Evolutionary conservation across 805 yeast genomes (phyloP), one percentile per base, ranked within the genome.

Genomic region (Nakazawaea pomicola): DNA sequence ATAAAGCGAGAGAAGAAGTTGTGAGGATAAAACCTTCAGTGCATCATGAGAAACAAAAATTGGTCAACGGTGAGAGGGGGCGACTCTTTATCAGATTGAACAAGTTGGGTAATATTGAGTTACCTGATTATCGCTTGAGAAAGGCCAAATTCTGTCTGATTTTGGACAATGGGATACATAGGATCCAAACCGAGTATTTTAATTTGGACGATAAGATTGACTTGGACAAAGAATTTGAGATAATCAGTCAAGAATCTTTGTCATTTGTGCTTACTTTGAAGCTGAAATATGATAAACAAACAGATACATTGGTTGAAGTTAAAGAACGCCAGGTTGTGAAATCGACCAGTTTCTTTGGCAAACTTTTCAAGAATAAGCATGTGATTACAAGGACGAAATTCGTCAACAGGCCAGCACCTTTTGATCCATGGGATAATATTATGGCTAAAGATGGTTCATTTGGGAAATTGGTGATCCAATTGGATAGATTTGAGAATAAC

Each of bases 371-470:
- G 11, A 43, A 46, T 32, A 74, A 70, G 50, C 74, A 72, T 33
- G 51, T 67, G 11, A 53, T 74, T 30, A 67, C 71, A 3, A 65
- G 74, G 2, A 75, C 77, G 39, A 76, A 64, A 48, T 74, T 68
- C 46, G 73, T 79, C 5, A 68, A 79, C 2, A 67, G 67, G 46
- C 68, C 73, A 24, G 65, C 72, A 1, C 58, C 61, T 4, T 43
- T 49, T 19, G 95, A 84, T 62, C 62, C 70, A 2, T 75, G 91
- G 83, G 74, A 73, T 25, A 59, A 67, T 25, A 63, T 74, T 41
- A 72, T 88, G 47, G 96, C 97, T 1, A 68, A 70, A 25, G 95
- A 88, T 58, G 98, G 98, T 2, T 86, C 96, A 28, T 89, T 86
- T 68, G 96, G 88, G 7, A 72, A 91, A 52, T 75, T 84, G 40